phyloP scores from a whole-genome alignment of 1,284 basidiomycete species.

The Ustilago curta region DNA sequence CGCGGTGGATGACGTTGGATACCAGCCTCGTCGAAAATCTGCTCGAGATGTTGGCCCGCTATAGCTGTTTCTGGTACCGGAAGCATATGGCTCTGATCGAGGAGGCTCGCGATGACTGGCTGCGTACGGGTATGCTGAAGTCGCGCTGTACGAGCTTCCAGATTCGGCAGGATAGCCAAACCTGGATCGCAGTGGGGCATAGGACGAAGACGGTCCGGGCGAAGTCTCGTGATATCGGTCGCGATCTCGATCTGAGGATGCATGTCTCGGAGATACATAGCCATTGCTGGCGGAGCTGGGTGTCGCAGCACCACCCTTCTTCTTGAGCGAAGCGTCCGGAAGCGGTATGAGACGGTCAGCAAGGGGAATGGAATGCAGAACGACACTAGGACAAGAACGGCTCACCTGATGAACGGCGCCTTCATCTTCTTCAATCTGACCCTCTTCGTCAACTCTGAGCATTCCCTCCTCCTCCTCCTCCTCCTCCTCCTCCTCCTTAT shows the following conservation, averaged over 20 bases:
- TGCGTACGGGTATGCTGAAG: slow-evolving; percentile 37
- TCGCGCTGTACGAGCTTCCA: slow-evolving; percentile 15
- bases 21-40: slow-evolving; percentile 35
- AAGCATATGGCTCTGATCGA: slow-evolving; percentile 25
- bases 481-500: slow-evolving; percentile 55
- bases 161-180: slow-evolving; percentile 35
- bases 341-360: slow-evolving; percentile 39
- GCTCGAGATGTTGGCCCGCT: slow-evolving; percentile 17
- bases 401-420: slow-evolving; percentile 36
- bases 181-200: slow-evolving; percentile 28
- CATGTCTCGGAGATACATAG: slow-evolving; percentile 31
- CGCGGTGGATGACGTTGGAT: slow-evolving; percentile 16
- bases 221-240: slow-evolving; percentile 42
- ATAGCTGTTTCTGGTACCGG: slow-evolving; percentile 25
- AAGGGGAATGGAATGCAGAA: slow-evolving; percentile 25
- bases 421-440: slow-evolving; percentile 52
- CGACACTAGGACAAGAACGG: slow-evolving; percentile 27
- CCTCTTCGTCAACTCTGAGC: slow-evolving; percentile 50
- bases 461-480: slow-evolving; percentile 56
- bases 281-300: slow-evolving; percentile 21
- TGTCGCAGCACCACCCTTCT: slow-evolving; percentile 13
- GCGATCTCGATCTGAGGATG: slow-evolving; percentile 30
- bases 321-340: slow-evolving; percentile 21
- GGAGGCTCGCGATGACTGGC: slow-evolving; percentile 29
- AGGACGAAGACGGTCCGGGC: slow-evolving; percentile 36